Evolutionary conservation across 768 basidiomycete species (phyloP), one percentile per base, ranked within the genome.

Genomic region (Hortiboletus flavorubellus): DNA sequence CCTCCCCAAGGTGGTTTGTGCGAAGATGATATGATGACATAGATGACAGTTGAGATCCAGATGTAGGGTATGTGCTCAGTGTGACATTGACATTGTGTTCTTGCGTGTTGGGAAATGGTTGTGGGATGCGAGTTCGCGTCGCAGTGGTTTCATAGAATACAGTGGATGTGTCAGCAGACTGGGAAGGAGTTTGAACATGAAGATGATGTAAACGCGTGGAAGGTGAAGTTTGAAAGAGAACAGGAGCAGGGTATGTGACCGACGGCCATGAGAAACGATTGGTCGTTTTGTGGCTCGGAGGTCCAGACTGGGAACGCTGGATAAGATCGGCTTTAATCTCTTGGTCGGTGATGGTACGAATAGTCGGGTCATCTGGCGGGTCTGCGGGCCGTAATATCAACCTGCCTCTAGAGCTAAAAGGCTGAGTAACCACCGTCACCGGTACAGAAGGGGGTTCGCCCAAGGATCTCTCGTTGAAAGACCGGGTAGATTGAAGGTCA

Each of bases 401-500:
- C 42, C 72, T 71, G 46, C 69, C 71, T 57, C 71, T 59, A 39
- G 66, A 53, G 33, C 44, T 43, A 34, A 49, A 53, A 41, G 57
- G 48, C 23, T 59, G 63, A 23, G 49, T 10, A 39, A 45, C 51
- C 38, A 42, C 34, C 15, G 50, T 51, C 26, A 41, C 54, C 23
- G 60, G 60, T 46, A 61, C 16, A 53, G 64, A 41, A 35, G 58
- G 39, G 21, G 54, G 43, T 42, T 53, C 62, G 39, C 42, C 57
- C 39, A 55, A 56, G 8, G 75, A 70, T 9, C 77, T 82, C 64
- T 86, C 86, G 0, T 81, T 82, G 59, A 78, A 86, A 0, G 87
- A 89, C 44, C 75, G 75, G 35, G 86, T 82, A 14, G 88, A 88
- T n/a, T 77, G 79, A 42, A 84, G 78, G 63, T 89, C 87, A 59